Evolutionary conservation across 106 monocot species (phyloP).

Genomic region (Allium fistulosum): DNA sequence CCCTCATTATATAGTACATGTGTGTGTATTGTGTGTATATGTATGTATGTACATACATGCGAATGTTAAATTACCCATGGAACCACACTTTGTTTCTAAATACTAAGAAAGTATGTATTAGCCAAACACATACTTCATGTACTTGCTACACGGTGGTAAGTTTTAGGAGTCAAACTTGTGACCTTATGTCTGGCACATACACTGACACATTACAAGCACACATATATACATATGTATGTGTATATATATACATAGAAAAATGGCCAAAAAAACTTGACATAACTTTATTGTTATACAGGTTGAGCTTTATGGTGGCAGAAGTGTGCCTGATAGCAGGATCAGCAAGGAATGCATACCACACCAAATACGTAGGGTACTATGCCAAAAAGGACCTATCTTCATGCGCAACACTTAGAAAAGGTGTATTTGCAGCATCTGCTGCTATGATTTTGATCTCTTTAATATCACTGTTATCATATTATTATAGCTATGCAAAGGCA

Average conservation of each 20-base stretch:
- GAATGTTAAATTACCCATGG: no score
- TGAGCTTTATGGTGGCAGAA: conserved; percentile 71
- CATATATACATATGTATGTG: no score
- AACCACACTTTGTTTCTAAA: no score
- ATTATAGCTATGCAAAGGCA: conserved; percentile 54
- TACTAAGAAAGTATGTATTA: no score
- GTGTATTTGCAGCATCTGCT: conserved; percentile 78
- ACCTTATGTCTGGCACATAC: no score
- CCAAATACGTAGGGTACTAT: conserved; percentile 77
- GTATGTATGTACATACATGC: no score
- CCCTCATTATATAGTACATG: no score
- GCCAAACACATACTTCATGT: no score
- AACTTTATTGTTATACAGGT: conserved; percentile 35
- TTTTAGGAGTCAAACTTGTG: no score
- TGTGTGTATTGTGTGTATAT: no score
- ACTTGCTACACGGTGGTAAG: no score
- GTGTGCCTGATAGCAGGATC: conserved; percentile 85
- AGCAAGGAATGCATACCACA: conserved; percentile 93
- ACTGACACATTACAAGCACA: no score
- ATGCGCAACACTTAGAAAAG: conserved; percentile 70
- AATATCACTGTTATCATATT: conserved; percentile 35
- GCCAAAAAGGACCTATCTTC: conserved; percentile 52
- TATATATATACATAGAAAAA: background rate
- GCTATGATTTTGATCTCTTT: conserved; percentile 56
- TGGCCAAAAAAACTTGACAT: background rate